Evolutionary conservation across 345 rosid genomes (phyloP).

Genomic region (Salix dunnii): DNA sequence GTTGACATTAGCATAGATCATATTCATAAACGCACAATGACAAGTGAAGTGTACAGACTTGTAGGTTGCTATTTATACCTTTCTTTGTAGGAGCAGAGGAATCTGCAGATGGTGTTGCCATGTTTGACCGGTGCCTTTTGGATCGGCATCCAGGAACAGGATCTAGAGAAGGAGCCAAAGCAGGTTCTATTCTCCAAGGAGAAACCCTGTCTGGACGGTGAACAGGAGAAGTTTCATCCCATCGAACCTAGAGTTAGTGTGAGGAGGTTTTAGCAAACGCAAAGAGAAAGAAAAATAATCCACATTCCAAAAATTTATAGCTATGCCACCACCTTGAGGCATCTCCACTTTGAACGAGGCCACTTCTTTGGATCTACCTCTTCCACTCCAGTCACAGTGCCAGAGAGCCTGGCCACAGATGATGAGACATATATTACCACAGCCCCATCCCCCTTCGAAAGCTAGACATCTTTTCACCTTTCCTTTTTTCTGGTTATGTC

Average conservation of each 20-base stretch:
- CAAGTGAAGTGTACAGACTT: neutral
- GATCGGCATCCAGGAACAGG: conserved; percentile 57
- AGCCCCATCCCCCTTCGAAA: neutral
- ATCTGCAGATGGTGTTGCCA: conserved; percentile 52
- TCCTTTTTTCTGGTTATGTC: neutral
- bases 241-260: conserved; percentile 53
- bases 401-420: conserved; percentile 51
- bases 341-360: conserved; percentile 76
- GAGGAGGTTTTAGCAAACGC: neutral
- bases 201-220: conserved; percentile 86
- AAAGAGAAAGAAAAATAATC: neutral
- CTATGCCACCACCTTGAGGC: conserved; percentile 54
- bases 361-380: conserved; percentile 57
- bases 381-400: conserved; percentile 74
- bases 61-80: conserved; percentile 36
- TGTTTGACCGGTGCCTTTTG: conserved; percentile 57
- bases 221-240: conserved; percentile 75
- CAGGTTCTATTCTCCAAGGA: conserved; percentile 86
- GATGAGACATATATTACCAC: neutral
- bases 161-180: conserved; percentile 64
- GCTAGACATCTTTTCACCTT: neutral
- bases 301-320: neutral
- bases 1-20: conserved; percentile 14
- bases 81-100: conserved; percentile 57
- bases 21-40: neutral